Conservation (phyloP, 179 eudicot genomes). For the Corrigiola litoralis region DNA sequence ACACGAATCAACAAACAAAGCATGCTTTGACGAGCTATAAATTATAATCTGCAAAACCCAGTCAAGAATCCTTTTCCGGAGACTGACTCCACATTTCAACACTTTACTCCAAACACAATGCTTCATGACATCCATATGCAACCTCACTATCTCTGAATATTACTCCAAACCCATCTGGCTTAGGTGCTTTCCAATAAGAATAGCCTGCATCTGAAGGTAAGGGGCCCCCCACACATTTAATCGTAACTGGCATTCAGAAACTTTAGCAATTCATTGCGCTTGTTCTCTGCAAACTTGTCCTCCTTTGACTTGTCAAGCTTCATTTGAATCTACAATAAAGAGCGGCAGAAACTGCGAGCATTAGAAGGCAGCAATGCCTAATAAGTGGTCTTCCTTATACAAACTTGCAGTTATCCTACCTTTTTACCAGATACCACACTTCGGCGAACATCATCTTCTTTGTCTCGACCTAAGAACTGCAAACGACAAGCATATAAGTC, state of each 20-base stretch:
- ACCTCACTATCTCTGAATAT: background rate
- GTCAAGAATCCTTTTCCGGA: too few species aligned
- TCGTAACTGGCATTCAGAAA: conserved; percentile 92
- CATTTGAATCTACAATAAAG: conserved; percentile 54
- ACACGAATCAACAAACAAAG: background rate
- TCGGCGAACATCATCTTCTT: conserved; percentile 80
- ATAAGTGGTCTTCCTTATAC: background rate
- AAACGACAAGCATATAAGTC: conserved; percentile 5
- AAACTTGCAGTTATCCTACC: conserved; percentile 30
- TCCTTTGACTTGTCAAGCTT: conserved; percentile 92
- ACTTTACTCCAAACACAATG: background rate
- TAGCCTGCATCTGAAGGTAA: background rate
- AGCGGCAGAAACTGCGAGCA: background rate
- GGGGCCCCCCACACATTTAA: conserved; percentile 9
- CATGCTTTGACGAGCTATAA: background rate
- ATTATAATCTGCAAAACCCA: too few species aligned
- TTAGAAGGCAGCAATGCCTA: background rate
- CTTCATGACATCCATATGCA: background rate
- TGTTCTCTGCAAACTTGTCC: conserved; percentile 83
- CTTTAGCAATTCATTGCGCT: conserved; percentile 71
- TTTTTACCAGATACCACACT: conserved; percentile 95
- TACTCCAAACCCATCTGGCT: background rate
- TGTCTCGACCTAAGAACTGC: conserved; percentile 75
- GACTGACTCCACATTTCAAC: too few species aligned
- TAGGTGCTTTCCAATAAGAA: background rate